Evolutionary conservation across 2,329 filamentous ascomycete genomes (phyloP), one percentile per base, ranked within the genome.

Genomic region (Penicillium thymicola): DNA sequence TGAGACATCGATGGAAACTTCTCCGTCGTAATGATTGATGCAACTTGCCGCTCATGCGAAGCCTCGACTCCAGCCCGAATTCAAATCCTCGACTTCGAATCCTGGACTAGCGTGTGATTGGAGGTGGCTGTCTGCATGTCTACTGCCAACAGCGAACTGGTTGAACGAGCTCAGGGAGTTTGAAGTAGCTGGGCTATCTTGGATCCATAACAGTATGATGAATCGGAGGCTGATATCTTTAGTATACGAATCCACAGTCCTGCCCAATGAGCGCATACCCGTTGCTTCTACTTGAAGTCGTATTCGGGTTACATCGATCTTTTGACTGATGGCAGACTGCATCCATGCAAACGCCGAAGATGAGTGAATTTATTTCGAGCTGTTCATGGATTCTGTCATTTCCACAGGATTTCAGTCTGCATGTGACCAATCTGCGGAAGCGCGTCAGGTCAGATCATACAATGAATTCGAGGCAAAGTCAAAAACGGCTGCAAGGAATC

Each of bases 91-190:
- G 57, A 45, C 48, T 59, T 25, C 14, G 30, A 25, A 46, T 67
- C 48, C 59, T 46, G 59, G 57, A 37, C 48, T 59, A 63, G 63
- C 61, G 66, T 59, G 68, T 70, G 69, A 70, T 72, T 59, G 30
- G 59, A 52, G 28, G 55, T 65, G 69, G 65, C 48, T 65, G 60
- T 65, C 60, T 72, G 69, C 69, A 72, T 63, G 36, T 11, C 34
- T 44, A 34, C 52, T 41, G 13, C 23, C 16, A 50, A 30, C 30
- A 55, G 30, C 25, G 52, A 55, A 42, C 46, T 9, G 27, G 28
- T 50, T 30, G 21, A 42, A 49, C 45, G 36, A 41, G 21, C 16
- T 21, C 51, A 46, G 21, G 27, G 27, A 25, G 38, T 18, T 44
- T 34, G 21, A n/a, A 21, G 18, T 5, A 48, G 13, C 27, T 43